A percentile compares a stretch with the other conserved stretches of the same genome.
Evolutionary conservation across 768 basidiomycete genomes (phyloP).

Genomic region (Tricholoma bakamatsutake): DNA sequence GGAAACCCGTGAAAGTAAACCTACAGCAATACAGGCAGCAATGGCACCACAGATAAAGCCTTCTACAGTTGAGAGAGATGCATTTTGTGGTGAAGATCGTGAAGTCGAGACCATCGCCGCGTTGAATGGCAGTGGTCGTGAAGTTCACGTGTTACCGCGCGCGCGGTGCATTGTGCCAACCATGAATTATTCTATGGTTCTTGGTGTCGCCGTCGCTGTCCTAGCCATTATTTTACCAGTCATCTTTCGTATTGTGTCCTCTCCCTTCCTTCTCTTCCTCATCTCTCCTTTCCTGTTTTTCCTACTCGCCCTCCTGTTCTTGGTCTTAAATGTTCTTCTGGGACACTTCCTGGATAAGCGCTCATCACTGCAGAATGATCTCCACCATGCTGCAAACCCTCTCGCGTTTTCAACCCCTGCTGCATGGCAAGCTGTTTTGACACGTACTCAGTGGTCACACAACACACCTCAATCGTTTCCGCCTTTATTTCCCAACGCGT

Average conservation of each 20-base stretch:
- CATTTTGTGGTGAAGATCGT: slow-evolving; percentile 10
- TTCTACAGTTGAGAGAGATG: slow-evolving; percentile 59
- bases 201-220: slow-evolving; percentile 45
- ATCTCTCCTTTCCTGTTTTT: slow-evolving; percentile 55
- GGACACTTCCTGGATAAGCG: slow-evolving; percentile 54
- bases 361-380: slow-evolving; percentile 25
- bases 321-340: slow-evolving; percentile 49
- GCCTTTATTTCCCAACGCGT: slow-evolving; percentile 58
- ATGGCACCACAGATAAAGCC: slow-evolving; percentile 86
- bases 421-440: slow-evolving; percentile 89
- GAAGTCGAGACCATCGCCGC: not conserved
- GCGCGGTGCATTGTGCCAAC: not conserved
- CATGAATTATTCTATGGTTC: slow-evolving; percentile 40
- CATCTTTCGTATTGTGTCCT: slow-evolving; percentile 51
- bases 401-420: slow-evolving; percentile 88
- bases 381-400: slow-evolving; percentile 61
- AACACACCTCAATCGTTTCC: slow-evolving; percentile 61
- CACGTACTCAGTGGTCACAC: slow-evolving; percentile 86
- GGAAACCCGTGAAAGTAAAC: slow-evolving; percentile 18
- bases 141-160: no score
- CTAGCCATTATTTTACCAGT: slow-evolving; percentile 54
- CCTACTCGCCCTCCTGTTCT: slow-evolving; percentile 41
- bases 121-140: not conserved
- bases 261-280: slow-evolving; percentile 59
- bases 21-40: slow-evolving; percentile 87